phyloP scores from a whole-genome alignment of 805 yeast species.

The Suhomyces sp. region DNA sequence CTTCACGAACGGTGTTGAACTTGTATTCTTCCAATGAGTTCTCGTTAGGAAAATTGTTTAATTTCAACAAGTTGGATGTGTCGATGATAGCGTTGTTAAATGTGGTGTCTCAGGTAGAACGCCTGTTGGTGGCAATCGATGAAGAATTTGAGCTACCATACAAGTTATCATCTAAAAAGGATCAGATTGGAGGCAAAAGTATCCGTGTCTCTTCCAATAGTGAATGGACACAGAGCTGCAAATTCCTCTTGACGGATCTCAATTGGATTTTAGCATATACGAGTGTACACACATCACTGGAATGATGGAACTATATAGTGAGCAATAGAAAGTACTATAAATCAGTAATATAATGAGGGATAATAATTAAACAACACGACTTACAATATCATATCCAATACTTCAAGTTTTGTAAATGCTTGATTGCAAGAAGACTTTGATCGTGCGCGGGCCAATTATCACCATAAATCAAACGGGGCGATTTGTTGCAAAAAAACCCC shows the following conservation, averaged over 20 bases:
- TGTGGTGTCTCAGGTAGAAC: conserved; percentile 53
- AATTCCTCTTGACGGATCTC: conserved; percentile 68
- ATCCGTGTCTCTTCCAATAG: conserved; percentile 71
- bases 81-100: conserved; percentile 79
- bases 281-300: conserved; percentile 38
- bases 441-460: too few species aligned
- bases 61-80: conserved; percentile 73
- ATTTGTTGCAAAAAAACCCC: too few species aligned
- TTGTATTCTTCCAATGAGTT: conserved; percentile 71
- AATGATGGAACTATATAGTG: too few species aligned
- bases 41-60: conserved; percentile 66
- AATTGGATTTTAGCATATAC: conserved; percentile 85
- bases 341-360: too few species aligned
- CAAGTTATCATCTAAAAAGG: conserved; percentile 53
- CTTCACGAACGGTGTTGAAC: conserved; percentile 46
- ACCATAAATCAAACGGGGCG: too few species aligned
- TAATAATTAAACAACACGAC: too few species aligned
- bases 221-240: conserved; percentile 91
- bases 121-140: conserved; percentile 46
- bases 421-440: too few species aligned
- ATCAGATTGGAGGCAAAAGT: conserved; percentile 72
- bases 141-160: conserved; percentile 69
- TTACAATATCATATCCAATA: too few species aligned
- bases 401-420: too few species aligned
- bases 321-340: too few species aligned